A percentile compares a stretch with the other conserved stretches of the same genome.
phyloP scores from a whole-genome alignment of 129 eudicot species.

The Tanacetum coccineum region DNA sequence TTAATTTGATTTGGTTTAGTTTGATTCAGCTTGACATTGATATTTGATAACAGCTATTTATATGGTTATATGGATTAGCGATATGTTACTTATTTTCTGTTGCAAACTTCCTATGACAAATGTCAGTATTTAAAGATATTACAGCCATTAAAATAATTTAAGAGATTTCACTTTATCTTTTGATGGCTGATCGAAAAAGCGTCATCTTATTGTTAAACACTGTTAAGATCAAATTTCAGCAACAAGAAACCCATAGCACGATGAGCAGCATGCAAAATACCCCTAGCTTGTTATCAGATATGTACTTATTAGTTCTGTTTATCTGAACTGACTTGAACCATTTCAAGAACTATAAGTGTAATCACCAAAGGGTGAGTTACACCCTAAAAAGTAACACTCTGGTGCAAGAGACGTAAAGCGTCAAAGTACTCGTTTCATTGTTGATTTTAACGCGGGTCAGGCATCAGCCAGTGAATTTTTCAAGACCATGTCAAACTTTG shows the following conservation, averaged over 20 bases:
- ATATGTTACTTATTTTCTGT: too few relatives aligned
- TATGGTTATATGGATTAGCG: too few relatives aligned
- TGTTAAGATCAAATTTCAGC: too few relatives aligned
- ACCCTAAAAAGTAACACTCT: background rate
- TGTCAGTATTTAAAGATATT: too few relatives aligned
- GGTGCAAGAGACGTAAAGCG: background rate
- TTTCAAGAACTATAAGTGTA: background rate
- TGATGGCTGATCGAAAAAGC: too few relatives aligned
- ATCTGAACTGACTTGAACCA: background rate
- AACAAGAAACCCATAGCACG: background rate
- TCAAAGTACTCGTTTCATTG: background rate
- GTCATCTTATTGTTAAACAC: too few relatives aligned
- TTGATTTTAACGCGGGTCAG: background rate
- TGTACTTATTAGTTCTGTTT: background rate
- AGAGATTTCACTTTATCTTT: too few relatives aligned
- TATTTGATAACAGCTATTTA: too few relatives aligned
- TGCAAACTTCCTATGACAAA: too few relatives aligned
- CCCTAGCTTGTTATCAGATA: constrained; percentile 2
- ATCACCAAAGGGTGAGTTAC: background rate
- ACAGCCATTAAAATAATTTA: too few relatives aligned
- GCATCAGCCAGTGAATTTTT: background rate
- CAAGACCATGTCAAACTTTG: constrained; percentile 3
- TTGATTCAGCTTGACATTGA: too few relatives aligned
- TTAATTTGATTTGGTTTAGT: too few relatives aligned
- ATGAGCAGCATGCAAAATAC: background rate